phyloP scores from a whole-genome alignment of 495 filamentous ascomycete species.

The Cairneyella variabilis region DNA sequence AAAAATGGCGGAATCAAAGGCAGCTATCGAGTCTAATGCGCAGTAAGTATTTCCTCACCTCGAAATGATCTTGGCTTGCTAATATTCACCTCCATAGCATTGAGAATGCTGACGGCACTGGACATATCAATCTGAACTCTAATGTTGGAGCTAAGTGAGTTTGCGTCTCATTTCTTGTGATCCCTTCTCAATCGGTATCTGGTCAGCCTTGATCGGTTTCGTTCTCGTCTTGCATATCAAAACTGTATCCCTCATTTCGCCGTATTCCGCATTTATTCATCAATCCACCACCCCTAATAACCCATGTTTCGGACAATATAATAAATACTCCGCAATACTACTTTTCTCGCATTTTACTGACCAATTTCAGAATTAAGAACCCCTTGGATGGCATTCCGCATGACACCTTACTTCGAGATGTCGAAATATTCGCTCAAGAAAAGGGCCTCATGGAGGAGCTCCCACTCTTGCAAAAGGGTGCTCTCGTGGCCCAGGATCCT shows the following conservation, averaged over 20 bases:
- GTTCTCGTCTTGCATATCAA: too few species aligned
- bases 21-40: background rate
- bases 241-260: too few species aligned
- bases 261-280: too few species aligned
- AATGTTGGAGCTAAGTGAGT: background rate
- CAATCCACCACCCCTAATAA: too few species aligned
- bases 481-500: constrained; percentile 62
- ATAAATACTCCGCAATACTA: too few species aligned
- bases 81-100: too few species aligned
- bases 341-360: background rate
- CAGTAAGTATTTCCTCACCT: too few species aligned
- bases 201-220: too few species aligned
- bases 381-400: background rate
- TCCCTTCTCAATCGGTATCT: too few species aligned
- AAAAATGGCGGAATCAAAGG: background rate
- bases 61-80: too few species aligned
- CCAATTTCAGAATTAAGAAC: background rate
- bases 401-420: background rate
- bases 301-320: too few species aligned
- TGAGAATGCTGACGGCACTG: background rate
- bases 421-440: constrained; percentile 40
- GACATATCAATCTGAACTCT: background rate
- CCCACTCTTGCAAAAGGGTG: constrained; percentile 50
- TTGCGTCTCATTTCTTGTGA: too few species aligned
- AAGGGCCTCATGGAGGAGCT: constrained; percentile 46